A percentile compares a stretch with the other conserved stretches of the same genome.
phyloP scores from a whole-genome alignment of 345 rosid species.

The Gynandropsis gynandra region DNA sequence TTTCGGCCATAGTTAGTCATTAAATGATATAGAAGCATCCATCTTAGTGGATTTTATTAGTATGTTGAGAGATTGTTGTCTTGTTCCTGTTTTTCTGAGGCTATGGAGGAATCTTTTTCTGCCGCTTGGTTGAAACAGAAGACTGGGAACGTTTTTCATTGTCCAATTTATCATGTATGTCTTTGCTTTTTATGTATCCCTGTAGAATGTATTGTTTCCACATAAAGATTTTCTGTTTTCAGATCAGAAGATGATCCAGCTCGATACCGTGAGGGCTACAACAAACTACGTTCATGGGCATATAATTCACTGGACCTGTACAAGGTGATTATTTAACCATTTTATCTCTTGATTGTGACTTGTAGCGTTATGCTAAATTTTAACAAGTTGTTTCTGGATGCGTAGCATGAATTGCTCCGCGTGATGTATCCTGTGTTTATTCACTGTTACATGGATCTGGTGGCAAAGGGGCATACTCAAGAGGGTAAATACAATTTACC shows the following conservation, averaged over 20 bases:
- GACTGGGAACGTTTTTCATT: no score
- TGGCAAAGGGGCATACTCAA: conserved; percentile 70
- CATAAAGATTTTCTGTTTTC: conserved; percentile 10
- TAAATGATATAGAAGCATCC: background rate
- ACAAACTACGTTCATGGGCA: conserved; percentile 81
- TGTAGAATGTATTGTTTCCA: conserved; percentile 1
- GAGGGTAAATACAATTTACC: conserved; percentile 42
- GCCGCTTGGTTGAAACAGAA: no score
- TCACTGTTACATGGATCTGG: conserved; percentile 90
- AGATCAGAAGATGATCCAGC: conserved; percentile 65
- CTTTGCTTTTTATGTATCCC: background rate
- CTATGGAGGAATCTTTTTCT: background rate
- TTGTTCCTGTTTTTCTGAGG: background rate
- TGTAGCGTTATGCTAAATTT: background rate
- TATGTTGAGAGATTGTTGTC: background rate
- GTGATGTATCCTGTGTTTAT: conserved; percentile 94
- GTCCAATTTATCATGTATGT: background rate
- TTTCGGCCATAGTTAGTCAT: background rate
- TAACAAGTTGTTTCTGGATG: conserved; percentile 17
- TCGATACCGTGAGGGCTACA: conserved; percentile 61
- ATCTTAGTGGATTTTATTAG: background rate
- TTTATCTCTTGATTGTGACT: background rate
- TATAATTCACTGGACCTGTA: conserved; percentile 76
- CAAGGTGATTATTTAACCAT: conserved; percentile 39
- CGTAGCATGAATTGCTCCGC: conserved; percentile 92